phyloP scores from a whole-genome alignment of 78 protist species.

The Planoprotostelium fungivorum region DNA sequence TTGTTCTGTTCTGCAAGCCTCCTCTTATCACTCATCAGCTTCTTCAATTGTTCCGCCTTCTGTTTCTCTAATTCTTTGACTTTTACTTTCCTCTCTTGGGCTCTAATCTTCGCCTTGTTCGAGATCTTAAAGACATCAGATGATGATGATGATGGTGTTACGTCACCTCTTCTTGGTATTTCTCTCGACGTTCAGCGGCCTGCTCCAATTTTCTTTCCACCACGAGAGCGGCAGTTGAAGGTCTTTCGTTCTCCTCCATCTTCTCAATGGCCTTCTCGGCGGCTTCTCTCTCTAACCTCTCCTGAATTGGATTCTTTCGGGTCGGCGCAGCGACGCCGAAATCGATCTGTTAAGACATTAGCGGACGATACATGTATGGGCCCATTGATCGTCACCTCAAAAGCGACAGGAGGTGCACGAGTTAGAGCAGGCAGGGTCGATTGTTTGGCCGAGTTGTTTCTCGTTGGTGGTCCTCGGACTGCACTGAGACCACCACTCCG shows the following conservation, averaged over 20 bases:
- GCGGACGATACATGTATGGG: background rate
- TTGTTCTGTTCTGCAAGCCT: background rate
- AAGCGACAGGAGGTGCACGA: background rate
- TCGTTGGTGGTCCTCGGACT: background rate
- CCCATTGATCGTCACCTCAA: background rate
- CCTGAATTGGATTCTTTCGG: background rate
- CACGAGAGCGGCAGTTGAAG: background rate
- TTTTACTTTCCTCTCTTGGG: background rate
- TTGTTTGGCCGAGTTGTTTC: too few relatives aligned
- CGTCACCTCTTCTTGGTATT: background rate
- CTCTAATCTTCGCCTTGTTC: background rate
- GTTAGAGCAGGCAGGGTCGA: too few relatives aligned
- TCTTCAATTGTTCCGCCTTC: background rate
- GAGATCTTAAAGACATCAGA: background rate
- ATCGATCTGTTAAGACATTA: background rate
- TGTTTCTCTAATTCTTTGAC: background rate
- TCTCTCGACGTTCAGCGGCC: background rate
- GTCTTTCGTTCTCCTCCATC: background rate
- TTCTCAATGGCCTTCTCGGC: background rate
- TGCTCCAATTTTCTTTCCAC: background rate
- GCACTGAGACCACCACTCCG: background rate
- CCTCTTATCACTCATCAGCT: background rate
- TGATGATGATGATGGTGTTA: background rate
- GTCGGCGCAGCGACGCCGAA: background rate
- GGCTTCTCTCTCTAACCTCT: background rate